A percentile compares a stretch with the other conserved stretches of the same genome.
Conservation (phyloP, 2,329 filamentous ascomycete species). For the Aschersonia sp. region DNA sequence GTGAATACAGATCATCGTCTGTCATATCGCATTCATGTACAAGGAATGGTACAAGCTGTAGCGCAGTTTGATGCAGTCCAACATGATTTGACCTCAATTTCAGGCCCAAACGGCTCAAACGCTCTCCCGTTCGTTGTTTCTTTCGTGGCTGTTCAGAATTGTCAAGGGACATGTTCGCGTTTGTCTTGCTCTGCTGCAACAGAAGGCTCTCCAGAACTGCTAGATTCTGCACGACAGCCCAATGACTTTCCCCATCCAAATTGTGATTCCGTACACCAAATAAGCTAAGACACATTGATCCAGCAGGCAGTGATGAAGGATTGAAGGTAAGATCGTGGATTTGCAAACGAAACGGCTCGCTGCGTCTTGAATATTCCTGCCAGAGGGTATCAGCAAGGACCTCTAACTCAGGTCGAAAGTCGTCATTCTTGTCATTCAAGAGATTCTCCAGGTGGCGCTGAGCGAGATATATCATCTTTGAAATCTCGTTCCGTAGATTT, state of each 20-base stretch:
- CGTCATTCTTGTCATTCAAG: conserved; percentile 25
- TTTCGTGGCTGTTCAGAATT: conserved; percentile 35
- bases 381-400: conserved; percentile 59
- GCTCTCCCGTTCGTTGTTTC: conserved; percentile 27
- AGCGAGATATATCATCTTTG: conserved; percentile 55
- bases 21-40: conserved; percentile 29
- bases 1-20: conserved; percentile 34
- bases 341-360: conserved; percentile 57
- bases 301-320: conserved; percentile 23
- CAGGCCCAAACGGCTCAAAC: conserved; percentile 30
- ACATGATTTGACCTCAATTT: conserved; percentile 30
- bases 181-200: conserved; percentile 11
- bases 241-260: conserved; percentile 40
- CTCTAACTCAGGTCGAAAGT: conserved; percentile 35
- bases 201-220: conserved; percentile 40
- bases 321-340: conserved; percentile 60
- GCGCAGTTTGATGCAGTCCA: conserved; percentile 31
- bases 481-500: conserved; percentile 60
- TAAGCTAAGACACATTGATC: conserved; percentile 30
- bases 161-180: conserved; percentile 9
- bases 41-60: conserved; percentile 45
- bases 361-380: conserved; percentile 60
- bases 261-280: conserved; percentile 41
- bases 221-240: conserved; percentile 44
- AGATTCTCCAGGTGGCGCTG: conserved; percentile 48